Conservation (phyloP, 169 alveolate genomes). For the Babesia sp. region DNA sequence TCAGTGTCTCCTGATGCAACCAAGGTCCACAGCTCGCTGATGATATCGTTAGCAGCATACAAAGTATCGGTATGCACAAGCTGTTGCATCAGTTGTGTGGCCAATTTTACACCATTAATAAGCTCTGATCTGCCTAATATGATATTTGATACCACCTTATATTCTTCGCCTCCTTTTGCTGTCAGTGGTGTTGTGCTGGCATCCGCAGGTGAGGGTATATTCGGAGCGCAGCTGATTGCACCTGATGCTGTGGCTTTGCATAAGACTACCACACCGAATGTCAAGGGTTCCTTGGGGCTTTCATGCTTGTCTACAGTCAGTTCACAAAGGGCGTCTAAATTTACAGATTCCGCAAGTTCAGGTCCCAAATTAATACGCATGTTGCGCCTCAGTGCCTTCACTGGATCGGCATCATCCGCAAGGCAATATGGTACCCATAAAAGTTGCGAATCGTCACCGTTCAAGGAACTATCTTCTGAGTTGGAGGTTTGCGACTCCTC, state of each 20-base stretch:
- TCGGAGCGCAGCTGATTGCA: background rate
- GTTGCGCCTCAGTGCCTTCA: background rate
- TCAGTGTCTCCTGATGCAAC: conserved; percentile 38
- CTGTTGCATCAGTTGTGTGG: conserved; percentile 8
- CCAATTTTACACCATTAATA: background rate
- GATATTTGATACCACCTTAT: conserved; percentile 26
- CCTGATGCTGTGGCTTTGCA: background rate
- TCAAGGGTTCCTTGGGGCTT: background rate
- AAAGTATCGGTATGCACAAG: conserved; percentile 4
- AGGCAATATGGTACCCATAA: conserved; percentile 17
- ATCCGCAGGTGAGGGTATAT: background rate
- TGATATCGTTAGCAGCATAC: conserved; percentile 15
- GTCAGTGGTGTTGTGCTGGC: background rate
- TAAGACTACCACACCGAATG: conserved; percentile 4
- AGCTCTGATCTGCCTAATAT: conserved; percentile 21
- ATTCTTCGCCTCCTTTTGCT: background rate
- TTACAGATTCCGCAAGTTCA: background rate
- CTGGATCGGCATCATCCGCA: background rate
- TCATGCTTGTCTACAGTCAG: background rate
- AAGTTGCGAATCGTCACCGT: background rate
- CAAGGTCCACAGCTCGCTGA: conserved; percentile 48
- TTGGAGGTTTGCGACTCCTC: too few relatives aligned
- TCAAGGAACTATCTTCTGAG: background rate
- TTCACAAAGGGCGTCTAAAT: background rate
- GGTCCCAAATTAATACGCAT: conserved; percentile 19